Percentiles rank a stretch among this genome's conserved stretches.
These are phyloP conservation scores for Amphicarpaea edgeworthii DNA, from an alignment of 306 rosid genomes.

Conservation along the genomic window DNA sequence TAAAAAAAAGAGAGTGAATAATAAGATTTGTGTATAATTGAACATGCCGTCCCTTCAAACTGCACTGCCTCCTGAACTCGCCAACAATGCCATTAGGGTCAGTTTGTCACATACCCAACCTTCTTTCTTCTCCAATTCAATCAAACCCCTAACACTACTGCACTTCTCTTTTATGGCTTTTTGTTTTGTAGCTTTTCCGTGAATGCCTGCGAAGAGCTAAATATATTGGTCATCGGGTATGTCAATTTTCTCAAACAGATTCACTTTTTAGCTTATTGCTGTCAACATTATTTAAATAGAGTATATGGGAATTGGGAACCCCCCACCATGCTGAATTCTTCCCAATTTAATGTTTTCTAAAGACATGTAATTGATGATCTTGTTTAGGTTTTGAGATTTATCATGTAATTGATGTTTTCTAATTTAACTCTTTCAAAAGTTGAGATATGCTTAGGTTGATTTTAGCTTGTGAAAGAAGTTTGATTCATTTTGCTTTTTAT, in stretches of 20 bases:
- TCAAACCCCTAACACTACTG: no score
- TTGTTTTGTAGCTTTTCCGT: slow-evolving; percentile 73
- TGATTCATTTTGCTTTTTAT: no score
- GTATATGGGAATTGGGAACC: background rate
- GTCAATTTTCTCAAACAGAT: background rate
- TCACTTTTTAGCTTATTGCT: slow-evolving; percentile 15
- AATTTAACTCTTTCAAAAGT: background rate
- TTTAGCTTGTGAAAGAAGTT: background rate
- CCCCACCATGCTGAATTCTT: background rate
- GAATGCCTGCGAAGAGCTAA: slow-evolving; percentile 95
- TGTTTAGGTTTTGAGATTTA: slow-evolving; percentile 27
- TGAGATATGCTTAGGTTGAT: background rate
- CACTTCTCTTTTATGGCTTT: background rate
- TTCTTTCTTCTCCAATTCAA: background rate
- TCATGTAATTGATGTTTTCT: background rate
- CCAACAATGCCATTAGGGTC: slow-evolving; percentile 91
- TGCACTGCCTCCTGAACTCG: slow-evolving; percentile 91
- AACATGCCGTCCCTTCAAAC: slow-evolving; percentile 86
- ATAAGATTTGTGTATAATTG: background rate
- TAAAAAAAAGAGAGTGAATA: background rate
- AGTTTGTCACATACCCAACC: slow-evolving; percentile 1
- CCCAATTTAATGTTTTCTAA: background rate
- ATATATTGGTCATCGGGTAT: slow-evolving; percentile 82
- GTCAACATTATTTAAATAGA: slow-evolving; percentile 2
- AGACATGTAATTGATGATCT: background rate